Evolutionary conservation across 495 filamentous ascomycete genomes (phyloP).

Genomic region (Cenococcum geophilum): DNA sequence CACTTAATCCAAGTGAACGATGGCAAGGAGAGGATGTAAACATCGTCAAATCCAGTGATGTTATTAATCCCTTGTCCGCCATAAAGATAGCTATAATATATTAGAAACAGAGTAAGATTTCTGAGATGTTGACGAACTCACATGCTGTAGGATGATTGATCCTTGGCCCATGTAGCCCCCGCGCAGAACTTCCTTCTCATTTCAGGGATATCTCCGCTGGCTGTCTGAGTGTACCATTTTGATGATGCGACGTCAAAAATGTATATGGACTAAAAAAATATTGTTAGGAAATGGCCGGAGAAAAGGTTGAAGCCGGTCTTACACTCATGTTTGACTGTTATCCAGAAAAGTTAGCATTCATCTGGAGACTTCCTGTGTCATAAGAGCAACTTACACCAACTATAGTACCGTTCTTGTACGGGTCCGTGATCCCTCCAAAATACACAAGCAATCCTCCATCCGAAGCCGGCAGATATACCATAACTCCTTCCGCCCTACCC

Average conservation of each 20-base stretch:
- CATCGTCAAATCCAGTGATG: conserved; percentile 48
- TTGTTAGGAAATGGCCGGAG: conserved; percentile 4
- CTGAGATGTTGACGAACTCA: conserved; percentile 29
- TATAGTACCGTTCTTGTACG: conserved; percentile 28
- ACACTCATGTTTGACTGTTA: conserved; percentile 34
- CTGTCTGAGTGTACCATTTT: conserved; percentile 51
- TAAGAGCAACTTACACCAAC: conserved; percentile 20
- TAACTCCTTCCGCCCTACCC: conserved; percentile 42
- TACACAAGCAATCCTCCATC: conserved; percentile 50
- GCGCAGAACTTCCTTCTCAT: conserved; percentile 50
- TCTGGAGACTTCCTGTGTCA: background rate
- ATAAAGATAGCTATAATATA: conserved; percentile 45
- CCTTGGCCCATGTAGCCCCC: conserved; percentile 48
- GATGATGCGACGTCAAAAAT: conserved; percentile 48
- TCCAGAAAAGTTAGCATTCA: conserved; percentile 8
- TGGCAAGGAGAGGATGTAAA: conserved; percentile 53
- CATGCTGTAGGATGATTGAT: conserved; percentile 53
- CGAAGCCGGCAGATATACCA: conserved; percentile 48
- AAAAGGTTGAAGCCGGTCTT: conserved; percentile 7
- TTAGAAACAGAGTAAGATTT: conserved; percentile 3
- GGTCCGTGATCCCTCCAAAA: conserved; percentile 46
- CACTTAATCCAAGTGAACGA: conserved; percentile 50
- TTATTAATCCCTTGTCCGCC: conserved; percentile 45
- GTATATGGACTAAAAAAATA: conserved; percentile 36
- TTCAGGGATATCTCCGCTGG: conserved; percentile 44